Evolutionary conservation across 1,139 yeast genomes (phyloP).

Genomic region (Keqinozyma sinolaborantium): DNA sequence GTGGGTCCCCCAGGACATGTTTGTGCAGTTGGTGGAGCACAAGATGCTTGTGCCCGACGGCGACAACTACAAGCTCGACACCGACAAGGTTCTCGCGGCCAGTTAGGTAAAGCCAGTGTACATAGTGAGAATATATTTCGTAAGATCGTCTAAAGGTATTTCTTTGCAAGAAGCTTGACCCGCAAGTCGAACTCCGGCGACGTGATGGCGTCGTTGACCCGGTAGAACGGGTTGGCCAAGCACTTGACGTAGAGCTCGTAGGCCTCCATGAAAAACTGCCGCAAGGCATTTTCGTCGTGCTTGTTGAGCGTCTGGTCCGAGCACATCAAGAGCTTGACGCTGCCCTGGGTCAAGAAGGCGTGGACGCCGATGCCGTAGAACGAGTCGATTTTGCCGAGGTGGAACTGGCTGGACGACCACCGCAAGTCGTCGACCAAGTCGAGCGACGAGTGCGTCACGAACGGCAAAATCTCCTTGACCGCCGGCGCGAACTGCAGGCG

Average conservation of each 20-base stretch:
- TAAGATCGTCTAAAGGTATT: conserved; percentile 60
- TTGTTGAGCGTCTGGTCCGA: conserved; percentile 50
- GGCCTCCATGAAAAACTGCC: conserved; percentile 79
- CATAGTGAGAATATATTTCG: too few species aligned
- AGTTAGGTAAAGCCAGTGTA: too few species aligned
- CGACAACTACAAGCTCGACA: conserved; percentile 36
- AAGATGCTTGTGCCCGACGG: conserved; percentile 51
- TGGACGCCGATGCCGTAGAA: conserved; percentile 80
- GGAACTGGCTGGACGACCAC: conserved; percentile 65
- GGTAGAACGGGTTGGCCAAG: conserved; percentile 81
- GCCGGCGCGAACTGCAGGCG: conserved; percentile 62
- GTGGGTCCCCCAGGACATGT: conserved; percentile 94
- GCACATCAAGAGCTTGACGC: conserved; percentile 74
- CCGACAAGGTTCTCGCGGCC: conserved; percentile 31
- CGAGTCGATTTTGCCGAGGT: conserved; percentile 77
- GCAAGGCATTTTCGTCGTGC: conserved; percentile 69
- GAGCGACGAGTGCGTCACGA: conserved; percentile 80
- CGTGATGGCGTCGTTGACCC: conserved; percentile 68
- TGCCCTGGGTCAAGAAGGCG: conserved; percentile 86
- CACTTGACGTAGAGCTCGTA: conserved; percentile 88
- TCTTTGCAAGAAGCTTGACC: conserved; percentile 69
- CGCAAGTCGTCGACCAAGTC: conserved; percentile 89
- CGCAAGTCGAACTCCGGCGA: conserved; percentile 75
- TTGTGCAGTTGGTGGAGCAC: conserved; percentile 61
- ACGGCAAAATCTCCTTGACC: conserved; percentile 79